A percentile compares a stretch with the other conserved stretches of the same genome.
Conservation (phyloP, 169 alveolate species). For the Cryptosporidium xiaoi region DNA sequence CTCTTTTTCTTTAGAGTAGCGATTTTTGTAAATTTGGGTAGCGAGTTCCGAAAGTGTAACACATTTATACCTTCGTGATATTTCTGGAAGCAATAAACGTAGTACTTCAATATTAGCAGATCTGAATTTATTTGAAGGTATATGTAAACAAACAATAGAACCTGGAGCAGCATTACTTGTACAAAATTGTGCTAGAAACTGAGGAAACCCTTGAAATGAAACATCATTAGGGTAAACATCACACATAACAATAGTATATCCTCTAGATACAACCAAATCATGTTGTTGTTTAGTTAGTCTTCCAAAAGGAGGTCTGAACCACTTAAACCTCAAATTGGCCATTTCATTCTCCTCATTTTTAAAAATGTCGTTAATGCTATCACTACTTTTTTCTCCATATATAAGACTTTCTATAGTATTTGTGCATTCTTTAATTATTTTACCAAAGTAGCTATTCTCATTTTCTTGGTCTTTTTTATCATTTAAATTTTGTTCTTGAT, state of each 20-base stretch:
- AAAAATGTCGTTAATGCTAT: background rate
- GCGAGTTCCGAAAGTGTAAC: slow-evolving; percentile 75
- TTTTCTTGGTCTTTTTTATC: too few species aligned
- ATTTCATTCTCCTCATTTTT: background rate
- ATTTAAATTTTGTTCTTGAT: too few species aligned
- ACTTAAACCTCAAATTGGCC: slow-evolving; percentile 12
- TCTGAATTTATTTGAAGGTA: slow-evolving; percentile 71
- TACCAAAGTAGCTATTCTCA: too few species aligned
- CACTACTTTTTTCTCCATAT: background rate
- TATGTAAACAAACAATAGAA: slow-evolving; percentile 71
- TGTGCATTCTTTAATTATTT: too few species aligned
- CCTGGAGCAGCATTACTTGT: slow-evolving; percentile 74
- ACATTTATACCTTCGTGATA: slow-evolving; percentile 44
- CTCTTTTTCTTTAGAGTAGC: too few species aligned
- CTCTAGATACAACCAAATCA: slow-evolving; percentile 58
- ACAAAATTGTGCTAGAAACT: slow-evolving; percentile 70
- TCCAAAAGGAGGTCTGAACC: slow-evolving; percentile 77
- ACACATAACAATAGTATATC: slow-evolving; percentile 72
- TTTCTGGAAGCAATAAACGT: slow-evolving; percentile 61
- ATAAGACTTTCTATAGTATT: background rate
- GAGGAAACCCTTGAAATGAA: slow-evolving; percentile 70
- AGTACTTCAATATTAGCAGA: slow-evolving; percentile 66
- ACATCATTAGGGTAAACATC: slow-evolving; percentile 75
- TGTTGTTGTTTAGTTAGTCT: slow-evolving; percentile 57
- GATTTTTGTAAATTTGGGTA: background rate